Percentiles rank a stretch among this genome's conserved stretches.
Evolutionary conservation across 1,284 basidiomycete genomes (phyloP).

Genomic region (Volvariella volvacea): DNA sequence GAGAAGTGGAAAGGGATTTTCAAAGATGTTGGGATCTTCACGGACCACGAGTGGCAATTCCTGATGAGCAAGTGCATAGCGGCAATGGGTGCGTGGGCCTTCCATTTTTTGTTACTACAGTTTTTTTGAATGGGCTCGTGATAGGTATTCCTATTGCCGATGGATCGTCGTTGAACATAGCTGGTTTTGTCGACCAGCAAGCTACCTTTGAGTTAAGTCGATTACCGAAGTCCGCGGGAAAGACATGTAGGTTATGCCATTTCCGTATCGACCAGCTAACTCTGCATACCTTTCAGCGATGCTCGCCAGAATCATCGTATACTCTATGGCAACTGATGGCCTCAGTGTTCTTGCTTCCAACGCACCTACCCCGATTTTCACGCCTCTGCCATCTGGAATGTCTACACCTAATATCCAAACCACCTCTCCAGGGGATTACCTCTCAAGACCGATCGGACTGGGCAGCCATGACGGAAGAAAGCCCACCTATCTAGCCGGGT

Average conservation of each 20-base stretch:
- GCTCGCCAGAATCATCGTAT: conserved; percentile 83
- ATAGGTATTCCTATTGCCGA: conserved; percentile 68
- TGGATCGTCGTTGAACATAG: conserved; percentile 60
- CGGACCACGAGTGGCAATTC: conserved; percentile 79
- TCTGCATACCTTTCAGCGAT: conserved; percentile 48
- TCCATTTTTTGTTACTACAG: conserved; percentile 12
- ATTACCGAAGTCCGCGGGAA: conserved; percentile 61
- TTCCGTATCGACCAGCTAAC: conserved; percentile 4
- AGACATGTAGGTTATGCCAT: conserved; percentile 42
- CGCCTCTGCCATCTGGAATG: conserved; percentile 56
- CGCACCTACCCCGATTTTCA: conserved; percentile 54
- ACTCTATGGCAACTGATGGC: conserved; percentile 82
- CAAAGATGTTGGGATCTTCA: conserved; percentile 84
- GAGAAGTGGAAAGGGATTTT: conserved; percentile 62
- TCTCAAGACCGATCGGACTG: conserved; percentile 51
- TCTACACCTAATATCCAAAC: conserved; percentile 48
- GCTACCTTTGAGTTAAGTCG: conserved; percentile 62
- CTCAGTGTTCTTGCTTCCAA: conserved; percentile 45
- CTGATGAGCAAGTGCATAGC: conserved; percentile 91
- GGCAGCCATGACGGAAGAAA: conserved; percentile 17
- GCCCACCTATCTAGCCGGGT: conserved; percentile 69
- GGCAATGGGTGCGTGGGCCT: conserved; percentile 64
- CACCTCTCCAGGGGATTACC: conserved; percentile 47
- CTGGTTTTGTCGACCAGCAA: conserved; percentile 60
- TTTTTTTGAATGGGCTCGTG: conserved; percentile 6